A percentile compares a stretch with the other conserved stretches of the same genome.
These are phyloP conservation scores for Sporothrix euskadiensis DNA, from an alignment of 2,329 filamentous ascomycete species.

Conservation along the genomic window DNA sequence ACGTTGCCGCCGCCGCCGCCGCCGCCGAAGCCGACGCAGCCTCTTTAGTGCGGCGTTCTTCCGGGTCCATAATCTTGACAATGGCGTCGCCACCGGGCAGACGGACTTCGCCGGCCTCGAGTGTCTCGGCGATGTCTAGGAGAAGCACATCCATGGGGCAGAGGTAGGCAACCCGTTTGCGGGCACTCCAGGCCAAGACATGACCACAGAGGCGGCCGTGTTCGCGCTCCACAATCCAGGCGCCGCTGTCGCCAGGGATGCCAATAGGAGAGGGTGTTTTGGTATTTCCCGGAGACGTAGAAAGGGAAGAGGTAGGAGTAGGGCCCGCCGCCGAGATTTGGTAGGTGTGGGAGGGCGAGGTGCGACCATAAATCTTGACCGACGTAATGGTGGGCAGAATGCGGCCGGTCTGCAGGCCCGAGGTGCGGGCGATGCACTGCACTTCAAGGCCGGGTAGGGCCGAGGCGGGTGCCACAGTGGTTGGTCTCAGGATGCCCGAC, in stretches of 20 bases:
- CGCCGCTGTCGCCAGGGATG: slow-evolving; percentile 86
- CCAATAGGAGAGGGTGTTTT: slow-evolving; percentile 49
- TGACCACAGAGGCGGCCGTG: slow-evolving; percentile 84
- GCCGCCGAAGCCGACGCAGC: not conserved
- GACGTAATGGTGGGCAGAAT: slow-evolving; percentile 77
- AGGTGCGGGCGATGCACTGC: slow-evolving; percentile 85
- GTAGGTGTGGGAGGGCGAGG: slow-evolving; percentile 73
- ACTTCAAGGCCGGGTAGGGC: slow-evolving; percentile 74
- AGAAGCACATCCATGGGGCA: slow-evolving; percentile 92
- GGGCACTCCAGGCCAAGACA: slow-evolving; percentile 82
- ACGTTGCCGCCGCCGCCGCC: not conserved
- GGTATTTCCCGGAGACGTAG: too few relatives aligned
- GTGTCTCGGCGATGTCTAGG: slow-evolving; percentile 77
- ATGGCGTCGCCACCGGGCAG: slow-evolving; percentile 63
- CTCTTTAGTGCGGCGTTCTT: slow-evolving; percentile 15
- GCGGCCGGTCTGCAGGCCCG: slow-evolving; percentile 74
- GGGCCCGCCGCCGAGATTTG: slow-evolving; percentile 45
- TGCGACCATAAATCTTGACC: slow-evolving; percentile 83
- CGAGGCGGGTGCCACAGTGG: slow-evolving; percentile 58
- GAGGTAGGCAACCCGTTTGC: slow-evolving; percentile 83
- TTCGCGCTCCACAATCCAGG: slow-evolving; percentile 83
- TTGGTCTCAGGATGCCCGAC: slow-evolving; percentile 49
- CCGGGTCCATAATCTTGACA: slow-evolving; percentile 37
- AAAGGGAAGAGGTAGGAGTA: too few relatives aligned
- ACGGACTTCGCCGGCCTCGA: slow-evolving; percentile 68